Conservation (phyloP, 352 stramenopile species). For the Phytophthora megakarya region DNA sequence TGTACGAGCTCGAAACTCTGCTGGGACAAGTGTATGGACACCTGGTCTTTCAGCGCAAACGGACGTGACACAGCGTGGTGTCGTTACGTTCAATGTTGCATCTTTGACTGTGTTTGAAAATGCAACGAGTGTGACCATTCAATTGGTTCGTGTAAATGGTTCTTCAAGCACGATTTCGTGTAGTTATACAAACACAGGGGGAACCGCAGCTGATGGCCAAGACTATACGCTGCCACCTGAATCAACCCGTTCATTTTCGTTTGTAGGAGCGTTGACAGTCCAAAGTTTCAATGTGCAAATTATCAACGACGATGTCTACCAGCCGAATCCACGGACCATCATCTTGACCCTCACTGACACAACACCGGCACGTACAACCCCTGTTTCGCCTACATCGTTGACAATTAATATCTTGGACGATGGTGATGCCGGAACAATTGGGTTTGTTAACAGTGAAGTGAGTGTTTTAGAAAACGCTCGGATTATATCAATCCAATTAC, state of each 20-base stretch:
- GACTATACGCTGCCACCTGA: constrained; percentile 43
- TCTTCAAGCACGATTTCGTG: constrained; percentile 51
- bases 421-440: constrained; percentile 56
- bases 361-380: constrained; percentile 36
- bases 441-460: constrained; percentile 35
- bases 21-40: constrained; percentile 47
- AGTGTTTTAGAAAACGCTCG: constrained; percentile 35
- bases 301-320: constrained; percentile 47
- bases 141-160: constrained; percentile 54
- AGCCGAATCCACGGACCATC: constrained; percentile 32
- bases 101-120: constrained; percentile 53
- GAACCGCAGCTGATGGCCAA: constrained; percentile 29
- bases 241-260: constrained; percentile 30
- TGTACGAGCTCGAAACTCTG: constrained; percentile 44
- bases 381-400: constrained; percentile 17
- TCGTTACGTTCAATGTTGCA: constrained; percentile 28
- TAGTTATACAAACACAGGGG: constrained; percentile 26
- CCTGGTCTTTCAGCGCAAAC: constrained; percentile 33
- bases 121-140: constrained; percentile 29
- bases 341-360: constrained; percentile 46
- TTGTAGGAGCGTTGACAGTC: constrained; percentile 40
- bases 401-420: constrained; percentile 56
- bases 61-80: constrained; percentile 51
- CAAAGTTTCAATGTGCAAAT: constrained; percentile 50
- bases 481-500: constrained; percentile 36